Percentiles rank a stretch among this genome's conserved stretches.
phyloP scores from a whole-genome alignment of 2,329 filamentous ascomycete genomes.

The Teratosphaeria viscida region DNA sequence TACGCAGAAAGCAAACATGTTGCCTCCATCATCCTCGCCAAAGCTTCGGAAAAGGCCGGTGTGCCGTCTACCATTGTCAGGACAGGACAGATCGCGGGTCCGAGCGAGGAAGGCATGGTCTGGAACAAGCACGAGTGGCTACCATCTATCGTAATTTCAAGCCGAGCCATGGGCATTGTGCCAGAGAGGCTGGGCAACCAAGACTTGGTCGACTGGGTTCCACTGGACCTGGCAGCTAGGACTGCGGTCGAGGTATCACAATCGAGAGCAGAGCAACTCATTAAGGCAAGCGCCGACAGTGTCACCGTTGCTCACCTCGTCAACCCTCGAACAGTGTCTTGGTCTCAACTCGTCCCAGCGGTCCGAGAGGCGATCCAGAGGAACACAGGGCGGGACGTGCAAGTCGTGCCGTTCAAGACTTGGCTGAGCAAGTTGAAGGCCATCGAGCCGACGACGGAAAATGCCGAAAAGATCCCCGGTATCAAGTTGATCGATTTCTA shows the following conservation, averaged over 20 bases:
- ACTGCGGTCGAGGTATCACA: constrained; percentile 21
- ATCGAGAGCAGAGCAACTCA: constrained; percentile 1
- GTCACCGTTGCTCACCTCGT: constrained; percentile 15
- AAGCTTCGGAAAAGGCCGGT: constrained; percentile 16
- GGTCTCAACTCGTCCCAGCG: constrained; percentile 13
- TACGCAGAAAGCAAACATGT: constrained; percentile 31
- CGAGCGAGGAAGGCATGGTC: constrained; percentile 12
- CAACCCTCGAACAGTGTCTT: constrained; percentile 14
- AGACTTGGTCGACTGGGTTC: constrained; percentile 34
- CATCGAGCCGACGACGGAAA: constrained; percentile 9
- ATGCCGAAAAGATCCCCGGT: constrained; percentile 15
- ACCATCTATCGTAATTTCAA: constrained; percentile 30
- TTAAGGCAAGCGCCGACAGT: background rate
- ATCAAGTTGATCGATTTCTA: constrained; percentile 24
- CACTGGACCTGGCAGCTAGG: constrained; percentile 31
- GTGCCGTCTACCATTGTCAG: constrained; percentile 14
- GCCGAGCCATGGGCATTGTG: constrained; percentile 27
- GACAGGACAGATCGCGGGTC: constrained; percentile 18
- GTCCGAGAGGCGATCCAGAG: constrained; percentile 4
- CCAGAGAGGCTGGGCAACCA: constrained; percentile 28
- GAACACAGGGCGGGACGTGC: constrained; percentile 1
- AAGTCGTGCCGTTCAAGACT: constrained; percentile 9
- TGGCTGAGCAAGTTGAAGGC: constrained; percentile 16
- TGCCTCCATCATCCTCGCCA: constrained; percentile 21
- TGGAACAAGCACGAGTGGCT: constrained; percentile 36